Conservation (phyloP, 495 filamentous ascomycete species). For the Oleoguttula mirabilis region DNA sequence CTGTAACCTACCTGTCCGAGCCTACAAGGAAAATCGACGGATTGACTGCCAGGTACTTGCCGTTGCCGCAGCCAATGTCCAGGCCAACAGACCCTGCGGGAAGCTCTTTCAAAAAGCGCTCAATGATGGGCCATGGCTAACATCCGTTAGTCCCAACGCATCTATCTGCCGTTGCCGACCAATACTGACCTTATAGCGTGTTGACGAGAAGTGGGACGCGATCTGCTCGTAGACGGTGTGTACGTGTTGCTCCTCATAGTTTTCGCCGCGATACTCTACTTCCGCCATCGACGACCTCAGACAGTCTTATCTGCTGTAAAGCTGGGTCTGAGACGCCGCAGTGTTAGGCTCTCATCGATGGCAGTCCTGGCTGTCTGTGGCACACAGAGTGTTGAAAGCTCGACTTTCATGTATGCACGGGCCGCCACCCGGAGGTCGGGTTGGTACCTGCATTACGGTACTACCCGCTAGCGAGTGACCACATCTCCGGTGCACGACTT, state of each 20-base stretch:
- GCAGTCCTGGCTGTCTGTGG: too few relatives aligned
- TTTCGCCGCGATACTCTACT: too few relatives aligned
- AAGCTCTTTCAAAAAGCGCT: constrained; percentile 59
- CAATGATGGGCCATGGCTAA: constrained; percentile 86
- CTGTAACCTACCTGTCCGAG: constrained; percentile 58
- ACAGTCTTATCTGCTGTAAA: not conserved
- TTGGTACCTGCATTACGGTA: too few relatives aligned
- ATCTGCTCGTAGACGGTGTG: constrained; percentile 92
- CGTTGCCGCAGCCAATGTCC: constrained; percentile 91
- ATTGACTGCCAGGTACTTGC: constrained; percentile 83
- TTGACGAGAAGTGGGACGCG: constrained; percentile 86
- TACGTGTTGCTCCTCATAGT: constrained; percentile 75
- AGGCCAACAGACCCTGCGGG: constrained; percentile 67
- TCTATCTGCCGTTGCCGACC: not conserved
- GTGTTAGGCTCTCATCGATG: too few relatives aligned
- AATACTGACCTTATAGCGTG: constrained; percentile 77
- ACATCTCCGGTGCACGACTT: too few relatives aligned
- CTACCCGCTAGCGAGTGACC: too few relatives aligned
- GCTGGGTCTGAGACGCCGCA: not conserved
- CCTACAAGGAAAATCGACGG: constrained; percentile 68
- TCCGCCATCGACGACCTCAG: too few relatives aligned
- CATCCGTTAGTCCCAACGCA: not conserved
- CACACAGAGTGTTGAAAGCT: too few relatives aligned
- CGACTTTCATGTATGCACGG: too few relatives aligned
- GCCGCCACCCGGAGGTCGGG: too few relatives aligned